Evolutionary conservation across 164 flowering plant genomes (phyloP).

Genomic region (Echeveria elegans): DNA sequence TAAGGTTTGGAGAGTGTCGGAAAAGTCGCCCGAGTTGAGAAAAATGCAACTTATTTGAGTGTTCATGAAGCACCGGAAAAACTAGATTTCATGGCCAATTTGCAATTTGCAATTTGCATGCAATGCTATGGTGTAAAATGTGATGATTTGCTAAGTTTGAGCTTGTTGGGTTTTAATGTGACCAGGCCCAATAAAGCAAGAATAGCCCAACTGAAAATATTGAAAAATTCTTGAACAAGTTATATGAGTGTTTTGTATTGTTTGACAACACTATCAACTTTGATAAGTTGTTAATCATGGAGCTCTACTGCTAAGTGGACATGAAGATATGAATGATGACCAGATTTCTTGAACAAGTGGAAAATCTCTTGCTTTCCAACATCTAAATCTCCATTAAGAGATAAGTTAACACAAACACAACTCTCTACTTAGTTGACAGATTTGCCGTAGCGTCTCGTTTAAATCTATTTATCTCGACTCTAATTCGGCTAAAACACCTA

Average conservation of each 20-base stretch:
- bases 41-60: neutral
- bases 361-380: neutral
- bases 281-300: neutral
- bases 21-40: constrained; percentile 7
- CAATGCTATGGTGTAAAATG: neutral
- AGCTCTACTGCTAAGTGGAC: neutral
- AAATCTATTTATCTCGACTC: no score
- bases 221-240: no score
- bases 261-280: neutral
- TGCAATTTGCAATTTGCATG: neutral
- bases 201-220: no score
- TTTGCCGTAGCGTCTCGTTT: neutral
- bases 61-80: neutral
- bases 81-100: neutral
- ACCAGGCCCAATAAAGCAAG: neutral
- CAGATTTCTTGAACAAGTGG: neutral
- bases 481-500: neutral
- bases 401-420: neutral
- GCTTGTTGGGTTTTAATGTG: neutral
- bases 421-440: neutral
- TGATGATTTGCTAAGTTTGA: neutral
- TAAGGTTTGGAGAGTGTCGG: constrained; percentile 40
- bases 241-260: no score
- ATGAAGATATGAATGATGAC: neutral
- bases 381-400: neutral